Percentiles rank a stretch among this genome's conserved stretches.
Evolutionary conservation across 768 basidiomycete genomes (phyloP).

Genomic region (Lyophyllum shimeji): DNA sequence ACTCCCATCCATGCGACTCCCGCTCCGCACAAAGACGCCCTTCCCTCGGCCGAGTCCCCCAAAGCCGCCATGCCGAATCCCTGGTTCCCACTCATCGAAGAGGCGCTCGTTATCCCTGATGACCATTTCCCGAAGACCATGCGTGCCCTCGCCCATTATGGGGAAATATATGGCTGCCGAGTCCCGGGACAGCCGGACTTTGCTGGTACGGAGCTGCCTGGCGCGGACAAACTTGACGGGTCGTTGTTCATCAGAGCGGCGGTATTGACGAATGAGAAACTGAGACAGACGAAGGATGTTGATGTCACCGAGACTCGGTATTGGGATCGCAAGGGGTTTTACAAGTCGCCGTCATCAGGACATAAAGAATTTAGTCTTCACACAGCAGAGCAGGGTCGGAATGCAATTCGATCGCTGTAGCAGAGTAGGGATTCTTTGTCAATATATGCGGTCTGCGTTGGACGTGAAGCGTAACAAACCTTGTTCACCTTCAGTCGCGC

Average conservation of each 20-base stretch:
- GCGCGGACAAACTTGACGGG: slow-evolving; percentile 50
- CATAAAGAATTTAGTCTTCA: no score
- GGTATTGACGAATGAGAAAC: background rate
- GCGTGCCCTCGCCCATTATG: slow-evolving; percentile 37
- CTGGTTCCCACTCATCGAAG: slow-evolving; percentile 58
- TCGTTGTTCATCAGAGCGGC: slow-evolving; percentile 40
- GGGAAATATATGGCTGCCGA: slow-evolving; percentile 29
- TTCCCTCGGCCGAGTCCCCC: slow-evolving; percentile 29
- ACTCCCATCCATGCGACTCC: slow-evolving; percentile 20
- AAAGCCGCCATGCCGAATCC: slow-evolving; percentile 46
- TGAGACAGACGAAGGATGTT: background rate
- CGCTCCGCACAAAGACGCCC: slow-evolving; percentile 21
- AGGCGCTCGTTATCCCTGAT: slow-evolving; percentile 54
- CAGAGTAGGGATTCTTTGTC: no score
- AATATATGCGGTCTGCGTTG: no score
- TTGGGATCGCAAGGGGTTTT: slow-evolving; percentile 10
- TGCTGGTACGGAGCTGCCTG: slow-evolving; percentile 36
- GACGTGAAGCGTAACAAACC: no score
- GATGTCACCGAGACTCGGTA: background rate
- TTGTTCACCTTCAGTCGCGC: no score
- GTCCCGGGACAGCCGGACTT: slow-evolving; percentile 19
- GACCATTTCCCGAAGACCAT: slow-evolving; percentile 44
- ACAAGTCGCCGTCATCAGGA: background rate
- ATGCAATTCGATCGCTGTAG: no score
- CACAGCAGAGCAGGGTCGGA: no score